Conservation (phyloP, 345 rosid species). For the Clausena lansium region DNA sequence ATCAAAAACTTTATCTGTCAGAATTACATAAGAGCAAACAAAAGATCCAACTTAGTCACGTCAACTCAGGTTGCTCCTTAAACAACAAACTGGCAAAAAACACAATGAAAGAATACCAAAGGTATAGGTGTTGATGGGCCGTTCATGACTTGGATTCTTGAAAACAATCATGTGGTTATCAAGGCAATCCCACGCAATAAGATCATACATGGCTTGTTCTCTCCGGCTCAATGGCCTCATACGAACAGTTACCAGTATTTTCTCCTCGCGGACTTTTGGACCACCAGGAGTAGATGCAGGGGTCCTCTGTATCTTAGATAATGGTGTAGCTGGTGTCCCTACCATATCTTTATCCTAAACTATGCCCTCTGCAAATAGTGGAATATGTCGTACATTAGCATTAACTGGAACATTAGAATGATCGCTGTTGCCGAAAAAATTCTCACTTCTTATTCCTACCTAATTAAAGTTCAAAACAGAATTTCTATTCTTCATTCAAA, state of each 20-base stretch:
- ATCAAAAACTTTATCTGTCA: slow-evolving; percentile 80
- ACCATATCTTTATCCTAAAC: slow-evolving; percentile 45
- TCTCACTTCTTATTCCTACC: slow-evolving; percentile 1
- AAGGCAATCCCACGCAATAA: slow-evolving; percentile 88
- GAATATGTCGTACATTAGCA: neutral
- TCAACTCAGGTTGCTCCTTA: neutral
- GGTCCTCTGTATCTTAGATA: slow-evolving; percentile 46
- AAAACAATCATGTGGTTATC: slow-evolving; percentile 57
- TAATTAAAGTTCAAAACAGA: neutral
- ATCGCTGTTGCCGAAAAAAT: neutral
- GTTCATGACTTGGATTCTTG: slow-evolving; percentile 68
- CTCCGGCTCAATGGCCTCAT: slow-evolving; percentile 76
- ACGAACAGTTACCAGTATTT: slow-evolving; percentile 80
- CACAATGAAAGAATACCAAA: slow-evolving; percentile 53
- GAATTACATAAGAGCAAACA: neutral
- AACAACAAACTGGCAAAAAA: neutral
- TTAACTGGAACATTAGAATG: neutral
- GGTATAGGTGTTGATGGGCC: slow-evolving; percentile 36
- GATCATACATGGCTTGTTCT: slow-evolving; percentile 87
- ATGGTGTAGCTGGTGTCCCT: slow-evolving; percentile 71
- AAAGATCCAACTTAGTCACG: neutral
- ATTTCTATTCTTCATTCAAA: neutral
- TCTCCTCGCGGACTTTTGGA: slow-evolving; percentile 66
- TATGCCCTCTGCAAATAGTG: slow-evolving; percentile 8
- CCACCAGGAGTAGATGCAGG: slow-evolving; percentile 63